Conservation (phyloP, 176 grass and related monocot genomes). For the Dactylis glomerata region DNA sequence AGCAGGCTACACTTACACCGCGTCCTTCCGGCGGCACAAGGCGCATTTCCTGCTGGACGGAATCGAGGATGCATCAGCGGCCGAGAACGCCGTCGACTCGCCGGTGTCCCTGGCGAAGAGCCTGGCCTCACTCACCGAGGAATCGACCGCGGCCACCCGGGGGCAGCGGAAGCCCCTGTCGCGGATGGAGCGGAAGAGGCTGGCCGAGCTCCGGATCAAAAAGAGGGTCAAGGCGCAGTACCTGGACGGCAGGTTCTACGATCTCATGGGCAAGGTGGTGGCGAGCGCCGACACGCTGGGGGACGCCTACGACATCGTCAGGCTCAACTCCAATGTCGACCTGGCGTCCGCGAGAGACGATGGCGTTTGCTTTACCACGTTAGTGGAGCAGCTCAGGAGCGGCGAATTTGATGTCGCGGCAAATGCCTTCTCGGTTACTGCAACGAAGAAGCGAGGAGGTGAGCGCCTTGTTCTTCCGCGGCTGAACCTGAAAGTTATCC, state of each 20-base stretch:
- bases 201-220: constrained; percentile 73
- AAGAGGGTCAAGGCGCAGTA: constrained; percentile 77
- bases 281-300: constrained; percentile 49
- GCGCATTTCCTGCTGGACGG: constrained; percentile 46
- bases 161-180: constrained; percentile 43
- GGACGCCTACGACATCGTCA: constrained; percentile 76
- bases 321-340: constrained; percentile 65
- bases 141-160: constrained; percentile 28
- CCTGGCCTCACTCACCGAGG: constrained; percentile 67
- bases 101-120: constrained; percentile 78
- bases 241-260: constrained; percentile 60
- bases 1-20: neutral
- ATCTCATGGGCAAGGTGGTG: constrained; percentile 64
- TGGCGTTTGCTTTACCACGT: constrained; percentile 40
- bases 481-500: constrained; percentile 72
- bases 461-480: constrained; percentile 65
- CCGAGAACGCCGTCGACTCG: neutral
- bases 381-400: constrained; percentile 54
- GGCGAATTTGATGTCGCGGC: constrained; percentile 48
- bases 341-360: constrained; percentile 40
- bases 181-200: constrained; percentile 66
- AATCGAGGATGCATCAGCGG: constrained; percentile 25
- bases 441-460: constrained; percentile 45
- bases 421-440: constrained; percentile 33
- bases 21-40: constrained; percentile 16